A percentile compares a stretch with the other conserved stretches of the same genome.
phyloP scores from a whole-genome alignment of 2,329 filamentous ascomycete genomes.

The Didymella pinodella region DNA sequence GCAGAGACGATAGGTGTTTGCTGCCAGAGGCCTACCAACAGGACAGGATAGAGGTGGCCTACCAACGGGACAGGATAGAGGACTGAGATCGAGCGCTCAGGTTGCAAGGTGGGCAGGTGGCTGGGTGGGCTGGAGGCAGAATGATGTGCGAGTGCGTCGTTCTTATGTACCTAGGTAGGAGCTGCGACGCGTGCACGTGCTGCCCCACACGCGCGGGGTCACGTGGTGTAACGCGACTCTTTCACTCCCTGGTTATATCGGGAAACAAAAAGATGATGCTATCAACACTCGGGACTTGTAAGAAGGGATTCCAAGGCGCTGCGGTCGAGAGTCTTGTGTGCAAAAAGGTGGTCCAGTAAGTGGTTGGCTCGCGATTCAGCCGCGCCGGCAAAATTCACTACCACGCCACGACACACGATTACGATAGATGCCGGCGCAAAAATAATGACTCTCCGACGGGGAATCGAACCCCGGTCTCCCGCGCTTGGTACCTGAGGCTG shows the following conservation, averaged over 20 bases:
- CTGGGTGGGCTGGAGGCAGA: no score
- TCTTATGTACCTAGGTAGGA: not conserved
- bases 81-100: slow-evolving; percentile 3
- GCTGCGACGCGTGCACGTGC: not conserved
- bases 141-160: not conserved
- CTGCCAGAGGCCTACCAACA: not conserved
- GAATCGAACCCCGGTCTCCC: slow-evolving; percentile 25
- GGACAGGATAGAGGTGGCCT: slow-evolving; percentile 7
- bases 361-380: not conserved
- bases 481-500: slow-evolving; percentile 14
- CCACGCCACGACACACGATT: not conserved
- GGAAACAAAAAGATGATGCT: not conserved
- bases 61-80: not conserved
- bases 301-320: not conserved
- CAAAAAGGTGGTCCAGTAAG: not conserved
- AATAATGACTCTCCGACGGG: slow-evolving; percentile 21
- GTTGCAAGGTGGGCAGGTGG: not conserved
- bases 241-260: not conserved
- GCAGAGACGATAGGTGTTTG: slow-evolving; percentile 2
- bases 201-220: not conserved
- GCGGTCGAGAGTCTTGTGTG: not conserved
- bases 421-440: not conserved
- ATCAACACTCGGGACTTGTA: not conserved
- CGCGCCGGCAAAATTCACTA: not conserved
- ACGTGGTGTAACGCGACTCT: not conserved